A percentile compares a stretch with the other conserved stretches of the same genome.
phyloP scores from a whole-genome alignment of 305 asterid species.

The Ilex paraguariensis region DNA sequence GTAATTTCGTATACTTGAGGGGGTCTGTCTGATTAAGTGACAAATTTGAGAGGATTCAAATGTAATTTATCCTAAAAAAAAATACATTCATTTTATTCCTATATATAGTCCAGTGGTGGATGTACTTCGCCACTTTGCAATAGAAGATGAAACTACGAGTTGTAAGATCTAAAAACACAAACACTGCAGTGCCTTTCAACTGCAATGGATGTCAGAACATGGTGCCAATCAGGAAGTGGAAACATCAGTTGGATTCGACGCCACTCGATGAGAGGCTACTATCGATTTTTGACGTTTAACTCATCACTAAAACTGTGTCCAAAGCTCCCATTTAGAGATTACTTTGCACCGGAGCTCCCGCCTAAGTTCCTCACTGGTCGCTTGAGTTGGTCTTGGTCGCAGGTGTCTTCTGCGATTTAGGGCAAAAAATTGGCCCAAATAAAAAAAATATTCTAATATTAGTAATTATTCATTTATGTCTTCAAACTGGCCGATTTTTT shows the following conservation, averaged over 20 bases:
- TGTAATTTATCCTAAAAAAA: too few relatives aligned
- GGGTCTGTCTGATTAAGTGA: too few relatives aligned
- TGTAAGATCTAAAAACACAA: conserved; percentile 5
- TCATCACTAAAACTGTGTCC: conserved; percentile 22
- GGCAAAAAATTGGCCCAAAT: too few relatives aligned
- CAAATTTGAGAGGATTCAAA: too few relatives aligned
- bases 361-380: too few relatives aligned
- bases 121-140: background rate
- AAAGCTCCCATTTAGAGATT: conserved; percentile 41
- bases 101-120: conserved; percentile 11
- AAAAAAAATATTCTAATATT: too few relatives aligned
- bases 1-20: too few relatives aligned
- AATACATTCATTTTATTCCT: conserved; percentile 10
- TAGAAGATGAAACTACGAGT: conserved; percentile 2
- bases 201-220: conserved; percentile 23
- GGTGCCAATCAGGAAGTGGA: conserved; percentile 14
- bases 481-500: too few relatives aligned
- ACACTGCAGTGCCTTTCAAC: background rate
- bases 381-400: too few relatives aligned
- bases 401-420: too few relatives aligned
- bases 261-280: conserved; percentile 30
- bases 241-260: conserved; percentile 29
- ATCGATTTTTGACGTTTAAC: conserved; percentile 20
- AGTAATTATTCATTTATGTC: too few relatives aligned
- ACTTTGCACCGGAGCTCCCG: too few relatives aligned